Conservation (phyloP, 2,329 filamentous ascomycete species). For the Alternaria tenuissima region DNA sequence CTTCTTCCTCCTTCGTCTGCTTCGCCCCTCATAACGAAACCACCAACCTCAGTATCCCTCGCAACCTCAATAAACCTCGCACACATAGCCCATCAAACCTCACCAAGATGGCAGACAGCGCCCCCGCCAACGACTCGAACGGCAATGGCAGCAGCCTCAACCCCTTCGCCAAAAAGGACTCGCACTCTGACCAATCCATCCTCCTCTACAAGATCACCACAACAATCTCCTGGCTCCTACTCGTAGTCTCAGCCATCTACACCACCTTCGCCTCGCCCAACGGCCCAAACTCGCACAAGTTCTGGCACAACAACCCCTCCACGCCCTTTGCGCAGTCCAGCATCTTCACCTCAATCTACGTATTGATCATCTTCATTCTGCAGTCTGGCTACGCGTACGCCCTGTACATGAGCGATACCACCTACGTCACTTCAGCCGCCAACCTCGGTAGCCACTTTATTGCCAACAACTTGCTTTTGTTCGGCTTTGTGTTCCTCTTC, state of each 20-base stretch:
- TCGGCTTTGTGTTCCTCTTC: conserved; percentile 85
- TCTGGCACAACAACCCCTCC: conserved; percentile 77
- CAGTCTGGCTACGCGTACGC: conserved; percentile 79
- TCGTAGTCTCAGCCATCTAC: conserved; percentile 76
- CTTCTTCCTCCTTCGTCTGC: background rate
- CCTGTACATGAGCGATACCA: conserved; percentile 73
- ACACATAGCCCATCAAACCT: background rate
- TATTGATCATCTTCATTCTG: conserved; percentile 76
- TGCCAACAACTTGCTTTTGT: conserved; percentile 82
- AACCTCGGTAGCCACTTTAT: conserved; percentile 87
- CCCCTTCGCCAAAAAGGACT: conserved; percentile 76
- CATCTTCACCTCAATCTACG: conserved; percentile 73
- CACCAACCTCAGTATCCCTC: background rate
- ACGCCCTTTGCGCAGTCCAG: conserved; percentile 81
- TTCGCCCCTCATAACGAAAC: background rate
- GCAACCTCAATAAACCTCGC: background rate
- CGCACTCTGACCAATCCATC: conserved; percentile 68
- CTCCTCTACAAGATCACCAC: conserved; percentile 79
- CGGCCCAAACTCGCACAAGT: conserved; percentile 64
- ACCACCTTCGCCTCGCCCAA: conserved; percentile 75
- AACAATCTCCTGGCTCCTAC: conserved; percentile 75
- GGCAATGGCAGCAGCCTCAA: conserved; percentile 68
- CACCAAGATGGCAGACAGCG: conserved; percentile 19
- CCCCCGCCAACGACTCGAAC: conserved; percentile 5
- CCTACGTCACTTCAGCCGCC: conserved; percentile 72